These are phyloP conservation scores for Lactarius psammicola DNA, from an alignment of 768 basidiomycete species.

Conservation along the genomic window DNA sequence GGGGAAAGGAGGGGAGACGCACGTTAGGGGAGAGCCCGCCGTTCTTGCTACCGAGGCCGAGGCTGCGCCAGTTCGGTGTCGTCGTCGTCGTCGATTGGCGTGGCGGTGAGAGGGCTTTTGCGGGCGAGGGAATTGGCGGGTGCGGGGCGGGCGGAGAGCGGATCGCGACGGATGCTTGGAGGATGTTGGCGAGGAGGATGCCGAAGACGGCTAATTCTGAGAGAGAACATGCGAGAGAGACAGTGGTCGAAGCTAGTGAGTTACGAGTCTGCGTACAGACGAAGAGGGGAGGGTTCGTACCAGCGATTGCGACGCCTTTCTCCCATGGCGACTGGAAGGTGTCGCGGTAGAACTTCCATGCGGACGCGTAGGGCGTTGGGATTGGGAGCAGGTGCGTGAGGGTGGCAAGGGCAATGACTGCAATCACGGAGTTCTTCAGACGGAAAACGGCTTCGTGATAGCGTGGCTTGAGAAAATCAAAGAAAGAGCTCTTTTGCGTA, in stretches of 20 bases:
- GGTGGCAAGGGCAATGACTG: slow-evolving; percentile 18
- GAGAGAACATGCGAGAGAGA: too few species aligned
- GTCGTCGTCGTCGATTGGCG: background rate
- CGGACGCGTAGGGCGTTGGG: slow-evolving; percentile 25
- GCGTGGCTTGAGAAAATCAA: slow-evolving; percentile 25
- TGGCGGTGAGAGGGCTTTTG: slow-evolving; percentile 8
- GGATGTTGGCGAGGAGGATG: slow-evolving; percentile 23
- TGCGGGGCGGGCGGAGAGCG: slow-evolving; percentile 21
- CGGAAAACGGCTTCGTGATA: slow-evolving; percentile 27
- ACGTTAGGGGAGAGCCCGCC: slow-evolving; percentile 26
- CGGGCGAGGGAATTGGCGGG: slow-evolving; percentile 24
- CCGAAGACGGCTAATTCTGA: slow-evolving; percentile 19
- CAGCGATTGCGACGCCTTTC: slow-evolving; percentile 13
- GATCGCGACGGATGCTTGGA: slow-evolving; percentile 22
- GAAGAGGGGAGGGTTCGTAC: slow-evolving; percentile 9
- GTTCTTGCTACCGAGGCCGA: background rate
- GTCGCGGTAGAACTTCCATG: slow-evolving; percentile 26
- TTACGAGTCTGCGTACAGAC: background rate
- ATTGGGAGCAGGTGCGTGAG: slow-evolving; percentile 29
- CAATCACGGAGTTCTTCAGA: slow-evolving; percentile 21
- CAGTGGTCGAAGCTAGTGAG: background rate
- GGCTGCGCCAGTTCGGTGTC: slow-evolving; percentile 19
- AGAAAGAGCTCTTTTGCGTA: slow-evolving; percentile 6
- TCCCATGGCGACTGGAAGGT: slow-evolving; percentile 26
- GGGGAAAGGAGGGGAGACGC: background rate